A percentile compares a stretch with the other conserved stretches of the same genome.
Evolutionary conservation across 106 monocot genomes (phyloP).

Genomic region (Chionographis japonica): DNA sequence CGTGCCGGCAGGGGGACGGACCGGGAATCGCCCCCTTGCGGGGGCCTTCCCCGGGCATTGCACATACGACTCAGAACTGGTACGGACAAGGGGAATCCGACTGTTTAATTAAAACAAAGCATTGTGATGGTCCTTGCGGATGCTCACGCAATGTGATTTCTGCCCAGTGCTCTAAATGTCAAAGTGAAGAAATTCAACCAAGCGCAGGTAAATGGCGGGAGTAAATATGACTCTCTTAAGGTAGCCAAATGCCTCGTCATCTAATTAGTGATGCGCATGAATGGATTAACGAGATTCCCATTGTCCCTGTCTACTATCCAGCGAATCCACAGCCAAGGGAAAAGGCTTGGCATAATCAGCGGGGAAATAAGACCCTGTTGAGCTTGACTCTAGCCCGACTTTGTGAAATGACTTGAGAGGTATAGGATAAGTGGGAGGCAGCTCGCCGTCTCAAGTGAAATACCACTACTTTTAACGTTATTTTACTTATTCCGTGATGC

Average conservation of each 20-base stretch:
- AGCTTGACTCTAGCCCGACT: constrained; percentile 16
- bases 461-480: constrained; percentile 29
- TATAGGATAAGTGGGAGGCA: constrained; percentile 27
- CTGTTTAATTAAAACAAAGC: constrained; percentile 35
- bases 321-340: constrained; percentile 72
- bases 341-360: constrained; percentile 24
- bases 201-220: no score
- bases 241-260: no score
- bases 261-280: no score
- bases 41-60: constrained; percentile 14
- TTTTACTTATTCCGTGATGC: constrained; percentile 27
- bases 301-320: constrained; percentile 74
- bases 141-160: constrained; percentile 22
- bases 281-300: constrained; percentile 85
- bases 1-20: constrained; percentile 16
- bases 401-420: constrained; percentile 26
- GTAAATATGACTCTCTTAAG: no score
- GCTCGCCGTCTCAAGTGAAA: constrained; percentile 27
- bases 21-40: constrained; percentile 10
- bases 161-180: constrained; percentile 26
- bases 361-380: constrained; percentile 41
- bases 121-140: constrained; percentile 21
- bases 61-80: constrained; percentile 21
- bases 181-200: no score
- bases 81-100: constrained; percentile 24